Conservation (phyloP, 192 early-diverging fungal genomes). For the Pilobolus umbonatus region DNA sequence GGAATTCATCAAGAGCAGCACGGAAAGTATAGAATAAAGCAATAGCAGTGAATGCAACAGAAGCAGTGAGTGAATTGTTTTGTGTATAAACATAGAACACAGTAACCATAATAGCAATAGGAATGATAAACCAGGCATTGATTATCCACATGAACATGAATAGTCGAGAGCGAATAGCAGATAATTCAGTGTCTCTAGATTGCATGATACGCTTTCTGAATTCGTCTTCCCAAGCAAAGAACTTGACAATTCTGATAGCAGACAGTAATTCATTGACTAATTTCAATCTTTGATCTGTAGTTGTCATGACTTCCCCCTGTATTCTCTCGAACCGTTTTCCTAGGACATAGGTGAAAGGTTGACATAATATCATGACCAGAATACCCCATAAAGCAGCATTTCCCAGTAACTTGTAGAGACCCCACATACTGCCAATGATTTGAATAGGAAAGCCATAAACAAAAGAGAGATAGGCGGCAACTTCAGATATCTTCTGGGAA, state of each 20-base stretch:
- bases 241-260: conserved; percentile 91
- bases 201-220: conserved; percentile 65
- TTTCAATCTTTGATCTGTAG: conserved; percentile 74
- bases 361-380: conserved; percentile 55
- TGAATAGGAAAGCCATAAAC: conserved; percentile 64
- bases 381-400: conserved; percentile 79
- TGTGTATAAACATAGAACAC: conserved; percentile 60
- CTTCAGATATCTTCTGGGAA: conserved; percentile 49
- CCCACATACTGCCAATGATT: conserved; percentile 60
- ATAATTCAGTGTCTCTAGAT: conserved; percentile 63
- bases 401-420: conserved; percentile 76
- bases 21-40: conserved; percentile 73
- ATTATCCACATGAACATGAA: conserved; percentile 54
- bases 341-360: conserved; percentile 52
- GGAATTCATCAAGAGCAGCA: conserved; percentile 56
- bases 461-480: conserved; percentile 51
- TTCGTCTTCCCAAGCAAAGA: conserved; percentile 80
- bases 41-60: conserved; percentile 65
- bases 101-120: conserved; percentile 56
- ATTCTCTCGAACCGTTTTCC: conserved; percentile 42
- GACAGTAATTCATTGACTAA: conserved; percentile 81
- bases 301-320: conserved; percentile 49
- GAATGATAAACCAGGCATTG: conserved; percentile 52
- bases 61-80: conserved; percentile 55
- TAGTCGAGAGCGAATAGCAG: conserved; percentile 44